These are phyloP conservation scores for Sporothrix protearum DNA, from an alignment of 2,329 filamentous ascomycete genomes.

Conservation along the genomic window DNA sequence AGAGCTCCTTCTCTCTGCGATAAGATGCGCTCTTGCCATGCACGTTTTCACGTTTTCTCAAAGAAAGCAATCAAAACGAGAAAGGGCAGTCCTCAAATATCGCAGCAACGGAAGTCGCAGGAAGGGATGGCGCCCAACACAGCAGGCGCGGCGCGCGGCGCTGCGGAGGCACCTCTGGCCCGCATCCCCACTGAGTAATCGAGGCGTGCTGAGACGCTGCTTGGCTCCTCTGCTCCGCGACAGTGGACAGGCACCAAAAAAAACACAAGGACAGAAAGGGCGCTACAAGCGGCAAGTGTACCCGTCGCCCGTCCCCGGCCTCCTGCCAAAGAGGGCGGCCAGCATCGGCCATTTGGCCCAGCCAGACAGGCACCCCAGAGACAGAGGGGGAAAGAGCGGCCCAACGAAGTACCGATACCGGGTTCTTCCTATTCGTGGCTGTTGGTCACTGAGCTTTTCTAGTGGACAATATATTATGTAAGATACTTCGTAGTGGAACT, in stretches of 20 bases:
- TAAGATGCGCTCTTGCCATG: neutral
- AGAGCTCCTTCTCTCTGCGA: neutral
- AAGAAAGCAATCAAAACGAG: neutral
- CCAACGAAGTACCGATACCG: slow-evolving; percentile 24
- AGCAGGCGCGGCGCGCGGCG: neutral
- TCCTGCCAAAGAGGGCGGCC: neutral
- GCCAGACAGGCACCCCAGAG: neutral
- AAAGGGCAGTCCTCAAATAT: neutral
- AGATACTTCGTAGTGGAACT: neutral
- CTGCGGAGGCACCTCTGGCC: slow-evolving; percentile 17
- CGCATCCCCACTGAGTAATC: slow-evolving; percentile 21
- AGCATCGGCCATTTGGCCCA: neutral
- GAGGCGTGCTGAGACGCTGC: slow-evolving; percentile 3
- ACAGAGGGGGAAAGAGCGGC: neutral
- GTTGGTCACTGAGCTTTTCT: neutral
- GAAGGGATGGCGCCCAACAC: neutral
- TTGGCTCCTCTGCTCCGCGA: slow-evolving; percentile 18
- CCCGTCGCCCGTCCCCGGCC: neutral
- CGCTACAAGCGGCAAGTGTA: slow-evolving; percentile 18
- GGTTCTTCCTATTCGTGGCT: neutral
- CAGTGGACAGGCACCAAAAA: neutral
- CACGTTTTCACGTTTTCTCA: neutral
- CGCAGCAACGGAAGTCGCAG: slow-evolving; percentile 21
- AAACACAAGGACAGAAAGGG: neutral
- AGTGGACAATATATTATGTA: neutral